These are phyloP conservation scores for Arthrobotrys sphaeroides DNA, from an alignment of 2,329 filamentous ascomycete species.

Conservation along the genomic window DNA sequence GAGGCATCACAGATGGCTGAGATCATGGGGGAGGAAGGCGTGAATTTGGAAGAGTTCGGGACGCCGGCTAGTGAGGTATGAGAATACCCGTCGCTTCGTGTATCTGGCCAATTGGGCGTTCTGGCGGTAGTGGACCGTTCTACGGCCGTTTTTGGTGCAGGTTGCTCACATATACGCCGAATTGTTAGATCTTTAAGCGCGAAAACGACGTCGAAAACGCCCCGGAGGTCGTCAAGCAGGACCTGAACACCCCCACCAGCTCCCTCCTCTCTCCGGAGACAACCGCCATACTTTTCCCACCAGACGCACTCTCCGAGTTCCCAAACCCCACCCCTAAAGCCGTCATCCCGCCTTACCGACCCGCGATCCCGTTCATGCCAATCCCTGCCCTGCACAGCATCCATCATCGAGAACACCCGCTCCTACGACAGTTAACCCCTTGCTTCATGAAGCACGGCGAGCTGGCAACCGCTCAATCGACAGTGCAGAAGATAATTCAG, in stretches of 20 bases:
- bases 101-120: not conserved
- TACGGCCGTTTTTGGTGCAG: not conserved
- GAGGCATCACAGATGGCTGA: constrained; percentile 28
- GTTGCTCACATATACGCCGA: constrained; percentile 5
- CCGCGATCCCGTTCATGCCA: constrained; percentile 74
- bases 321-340: constrained; percentile 59
- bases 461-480: constrained; percentile 82
- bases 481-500: constrained; percentile 60
- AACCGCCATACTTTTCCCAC: constrained; percentile 56
- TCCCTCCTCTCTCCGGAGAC: constrained; percentile 52
- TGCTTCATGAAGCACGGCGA: constrained; percentile 92
- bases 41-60: constrained; percentile 45
- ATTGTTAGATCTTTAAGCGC: constrained; percentile 72
- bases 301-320: constrained; percentile 56
- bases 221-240: constrained; percentile 73
- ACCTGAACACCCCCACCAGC: constrained; percentile 59
- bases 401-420: constrained; percentile 83
- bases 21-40: constrained; percentile 44
- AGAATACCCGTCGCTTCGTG: too few relatives aligned
- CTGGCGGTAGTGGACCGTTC: not conserved
- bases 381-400: constrained; percentile 72
- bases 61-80: constrained; percentile 49
- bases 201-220: constrained; percentile 72
- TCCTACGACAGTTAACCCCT: constrained; percentile 87
- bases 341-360: constrained; percentile 67